Evolutionary conservation across 768 basidiomycete genomes (phyloP), one percentile per base, ranked within the genome.

Genomic region (Saitozyma podzolica): DNA sequence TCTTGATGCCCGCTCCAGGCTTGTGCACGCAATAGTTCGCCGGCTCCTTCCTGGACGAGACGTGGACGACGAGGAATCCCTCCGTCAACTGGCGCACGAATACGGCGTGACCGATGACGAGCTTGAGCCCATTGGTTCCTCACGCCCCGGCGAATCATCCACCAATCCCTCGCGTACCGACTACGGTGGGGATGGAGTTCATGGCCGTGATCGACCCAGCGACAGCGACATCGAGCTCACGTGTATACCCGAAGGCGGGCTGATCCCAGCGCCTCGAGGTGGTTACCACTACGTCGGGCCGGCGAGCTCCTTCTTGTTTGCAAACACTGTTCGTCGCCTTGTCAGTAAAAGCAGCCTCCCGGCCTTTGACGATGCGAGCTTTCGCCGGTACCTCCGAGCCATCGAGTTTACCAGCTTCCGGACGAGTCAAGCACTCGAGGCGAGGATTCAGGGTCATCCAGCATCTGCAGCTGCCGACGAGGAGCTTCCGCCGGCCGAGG

Each of bases 221-320:
- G 17, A 14, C 47, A 14, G 17, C 19, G 47, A 48, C 47, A 6
- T 48, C 17, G 11, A 41, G 8, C 14, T 20, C 6, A 16, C 29
- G 16, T 43, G 41, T n/a, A 61, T 65, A 20, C 64, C 59, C 9
- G 64, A 61, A 56, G 64, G 64, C 1, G 19, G 55, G 43, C 41
- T 65, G n/a, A 13, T 65, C 10, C 50, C 64, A 9, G 64, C 64
- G 2, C 64, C 64, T 3, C 8, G 47, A 49, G 54, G 64, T 13
- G 64, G 59, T 11, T 57, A 55, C 39, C 64, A 65, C 43, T 65
- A 65, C 42, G 64, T 65, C 47, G 64, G 64, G 6, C 59, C 64
- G 3, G 64, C 64, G 5, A 56, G 54, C 39, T 53, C 56, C 3
- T 40, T 55, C n/a, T 48, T 40, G 14, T 65, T 65, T 20, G 59